phyloP scores from a whole-genome alignment of 2,329 filamentous ascomycete genomes.

The Xylariaceae sp. region DNA sequence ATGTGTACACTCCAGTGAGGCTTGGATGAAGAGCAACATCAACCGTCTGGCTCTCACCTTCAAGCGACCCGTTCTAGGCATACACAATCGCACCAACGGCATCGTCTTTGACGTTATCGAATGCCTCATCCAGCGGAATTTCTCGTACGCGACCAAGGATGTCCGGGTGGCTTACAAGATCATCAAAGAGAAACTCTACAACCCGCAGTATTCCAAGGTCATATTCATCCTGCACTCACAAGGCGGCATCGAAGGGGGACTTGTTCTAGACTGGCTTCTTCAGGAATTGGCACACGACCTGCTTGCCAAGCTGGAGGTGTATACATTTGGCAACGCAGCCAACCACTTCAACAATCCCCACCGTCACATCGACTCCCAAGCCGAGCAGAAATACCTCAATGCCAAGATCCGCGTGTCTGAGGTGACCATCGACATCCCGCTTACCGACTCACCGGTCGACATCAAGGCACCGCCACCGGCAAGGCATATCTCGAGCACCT shows the following conservation, averaged over 20 bases:
- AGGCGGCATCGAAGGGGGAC: slow-evolving; percentile 66
- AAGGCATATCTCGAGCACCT: slow-evolving; percentile 16
- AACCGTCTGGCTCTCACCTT: slow-evolving; percentile 68
- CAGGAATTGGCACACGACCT: slow-evolving; percentile 63
- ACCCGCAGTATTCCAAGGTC: slow-evolving; percentile 59
- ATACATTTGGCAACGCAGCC: slow-evolving; percentile 72
- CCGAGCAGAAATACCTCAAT: slow-evolving; percentile 33
- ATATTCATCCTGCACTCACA: slow-evolving; percentile 72
- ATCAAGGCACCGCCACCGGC: slow-evolving; percentile 16
- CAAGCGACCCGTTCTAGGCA: slow-evolving; percentile 61
- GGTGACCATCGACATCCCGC: slow-evolving; percentile 33
- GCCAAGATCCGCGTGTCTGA: slow-evolving; percentile 30
- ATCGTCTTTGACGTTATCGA: slow-evolving; percentile 72
- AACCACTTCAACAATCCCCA: slow-evolving; percentile 79
- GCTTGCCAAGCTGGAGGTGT: slow-evolving; percentile 65
- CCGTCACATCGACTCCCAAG: slow-evolving; percentile 43
- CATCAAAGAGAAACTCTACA: slow-evolving; percentile 58
- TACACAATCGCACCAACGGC: slow-evolving; percentile 71
- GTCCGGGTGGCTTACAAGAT: slow-evolving; percentile 56
- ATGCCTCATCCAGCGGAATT: slow-evolving; percentile 70
- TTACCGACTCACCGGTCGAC: slow-evolving; percentile 29
- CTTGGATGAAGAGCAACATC: slow-evolving; percentile 66
- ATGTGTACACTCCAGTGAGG: slow-evolving; percentile 37
- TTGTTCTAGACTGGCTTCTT: slow-evolving; percentile 71
- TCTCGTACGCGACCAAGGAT: slow-evolving; percentile 65